Percentiles rank a stretch among this genome's conserved stretches.
Conservation (phyloP, 805 yeast genomes). For the Teunomyces aglyptinius region DNA sequence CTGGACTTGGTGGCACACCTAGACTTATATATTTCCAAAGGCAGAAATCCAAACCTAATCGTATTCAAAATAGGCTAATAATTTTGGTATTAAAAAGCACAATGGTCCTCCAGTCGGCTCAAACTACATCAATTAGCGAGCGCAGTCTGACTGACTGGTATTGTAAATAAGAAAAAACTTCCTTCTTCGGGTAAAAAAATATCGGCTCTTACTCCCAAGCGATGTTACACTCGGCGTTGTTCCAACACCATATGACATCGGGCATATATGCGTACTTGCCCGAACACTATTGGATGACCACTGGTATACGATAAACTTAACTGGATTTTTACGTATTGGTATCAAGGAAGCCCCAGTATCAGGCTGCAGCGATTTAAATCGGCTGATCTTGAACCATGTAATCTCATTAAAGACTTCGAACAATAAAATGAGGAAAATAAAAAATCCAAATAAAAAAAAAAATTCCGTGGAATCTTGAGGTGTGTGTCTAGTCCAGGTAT, state of each 20-base stretch:
- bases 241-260: conserved; percentile 1
- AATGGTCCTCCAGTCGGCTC: conserved; percentile 2
- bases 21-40: not conserved
- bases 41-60: conserved; percentile 1
- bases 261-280: not conserved
- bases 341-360: not conserved
- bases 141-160: conserved; percentile 2
- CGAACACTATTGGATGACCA: not conserved
- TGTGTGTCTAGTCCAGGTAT: not conserved
- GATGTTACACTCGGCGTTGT: conserved; percentile 5
- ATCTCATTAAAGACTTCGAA: not conserved
- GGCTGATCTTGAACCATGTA: not conserved
- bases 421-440: not conserved
- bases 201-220: conserved; percentile 3
- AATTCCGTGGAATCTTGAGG: not conserved
- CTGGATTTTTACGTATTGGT: not conserved
- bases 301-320: not conserved
- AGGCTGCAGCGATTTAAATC: not conserved
- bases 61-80: conserved; percentile 4
- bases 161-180: conserved; percentile 1
- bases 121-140: conserved; percentile 3
- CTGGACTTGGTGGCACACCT: not conserved
- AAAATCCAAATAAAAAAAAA: not conserved
- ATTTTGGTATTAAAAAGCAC: not conserved
- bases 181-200: conserved; percentile 3